Conservation (phyloP, 495 filamentous ascomycete genomes). For the Aspergillus ellipticus region DNA sequence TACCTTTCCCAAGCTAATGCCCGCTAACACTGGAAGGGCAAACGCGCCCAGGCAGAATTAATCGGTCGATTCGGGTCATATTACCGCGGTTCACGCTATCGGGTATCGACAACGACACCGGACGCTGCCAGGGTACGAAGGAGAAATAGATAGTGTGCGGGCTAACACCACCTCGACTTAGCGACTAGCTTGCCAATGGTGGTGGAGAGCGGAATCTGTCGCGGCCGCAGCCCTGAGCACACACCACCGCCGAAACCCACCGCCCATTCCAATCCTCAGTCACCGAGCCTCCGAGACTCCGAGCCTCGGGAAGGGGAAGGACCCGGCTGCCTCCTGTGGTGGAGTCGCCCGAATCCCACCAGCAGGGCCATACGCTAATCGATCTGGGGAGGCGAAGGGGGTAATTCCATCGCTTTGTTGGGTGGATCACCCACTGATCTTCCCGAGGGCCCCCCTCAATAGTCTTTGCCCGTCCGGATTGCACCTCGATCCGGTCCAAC, state of each 20-base stretch:
- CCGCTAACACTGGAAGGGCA: slow-evolving; percentile 3
- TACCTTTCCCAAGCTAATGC: neutral
- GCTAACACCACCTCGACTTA: slow-evolving; percentile 5
- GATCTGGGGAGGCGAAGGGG: slow-evolving; percentile 9
- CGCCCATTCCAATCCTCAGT: neutral
- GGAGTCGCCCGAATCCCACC: neutral
- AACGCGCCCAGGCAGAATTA: neutral
- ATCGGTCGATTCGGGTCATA: neutral
- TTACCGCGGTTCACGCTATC: slow-evolving; percentile 5
- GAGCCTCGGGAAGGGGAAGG: neutral
- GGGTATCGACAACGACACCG: neutral
- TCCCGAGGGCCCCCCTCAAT: slow-evolving; percentile 6
- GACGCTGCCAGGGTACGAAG: neutral
- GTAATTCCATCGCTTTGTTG: slow-evolving; percentile 3
- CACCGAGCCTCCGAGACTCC: neutral
- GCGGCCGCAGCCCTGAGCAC: neutral
- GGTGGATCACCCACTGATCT: slow-evolving; percentile 9
- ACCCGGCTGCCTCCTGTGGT: neutral
- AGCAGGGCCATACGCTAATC: neutral
- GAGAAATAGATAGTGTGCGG: slow-evolving; percentile 12
- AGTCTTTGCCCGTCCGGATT: slow-evolving; percentile 8
- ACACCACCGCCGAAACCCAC: neutral
- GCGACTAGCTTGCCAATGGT: neutral
- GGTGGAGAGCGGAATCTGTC: neutral
- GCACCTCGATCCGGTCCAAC: neutral